Conservation (phyloP, 148 eudicot species). For the Spergularia marina region DNA sequence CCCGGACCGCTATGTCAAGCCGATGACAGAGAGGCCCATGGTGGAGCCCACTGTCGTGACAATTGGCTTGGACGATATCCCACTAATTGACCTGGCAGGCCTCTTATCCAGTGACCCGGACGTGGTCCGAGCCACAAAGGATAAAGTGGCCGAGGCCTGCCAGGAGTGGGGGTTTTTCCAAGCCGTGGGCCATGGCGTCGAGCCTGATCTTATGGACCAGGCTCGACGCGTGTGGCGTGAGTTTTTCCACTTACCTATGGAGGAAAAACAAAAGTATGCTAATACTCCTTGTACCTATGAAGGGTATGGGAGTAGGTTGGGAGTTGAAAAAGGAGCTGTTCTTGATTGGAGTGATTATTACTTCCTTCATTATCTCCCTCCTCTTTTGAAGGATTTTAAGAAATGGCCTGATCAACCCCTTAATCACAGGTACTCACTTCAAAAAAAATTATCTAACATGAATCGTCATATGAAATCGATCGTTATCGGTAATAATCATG, state of each 20-base stretch:
- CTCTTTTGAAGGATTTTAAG: slow-evolving; percentile 44
- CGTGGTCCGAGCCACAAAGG: slow-evolving; percentile 17
- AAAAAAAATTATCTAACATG: no score
- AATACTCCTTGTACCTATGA: slow-evolving; percentile 77
- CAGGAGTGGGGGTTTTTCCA: slow-evolving; percentile 87
- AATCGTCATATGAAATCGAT: neutral
- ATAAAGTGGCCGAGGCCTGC: slow-evolving; percentile 46
- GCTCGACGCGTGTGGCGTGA: slow-evolving; percentile 65
- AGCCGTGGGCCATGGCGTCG: slow-evolving; percentile 68
- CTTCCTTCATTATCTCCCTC: slow-evolving; percentile 74
- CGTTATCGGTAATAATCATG: no score
- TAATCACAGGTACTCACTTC: slow-evolving; percentile 64
- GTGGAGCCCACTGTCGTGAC: neutral
- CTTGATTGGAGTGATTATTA: slow-evolving; percentile 98
- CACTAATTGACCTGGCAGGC: slow-evolving; percentile 58
- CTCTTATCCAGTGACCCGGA: slow-evolving; percentile 22
- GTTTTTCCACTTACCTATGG: slow-evolving; percentile 86
- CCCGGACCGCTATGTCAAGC: slow-evolving; percentile 64
- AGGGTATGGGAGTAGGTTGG: slow-evolving; percentile 90
- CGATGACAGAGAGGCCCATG: slow-evolving; percentile 48
- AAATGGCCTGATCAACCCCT: slow-evolving; percentile 78
- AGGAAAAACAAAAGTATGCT: slow-evolving; percentile 59
- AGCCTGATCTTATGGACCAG: slow-evolving; percentile 56
- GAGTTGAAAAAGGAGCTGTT: slow-evolving; percentile 78
- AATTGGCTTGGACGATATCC: slow-evolving; percentile 37